Base-by-base conservation (phyloP, 768 basidiomycete genomes). In the Termitomyces sp. region DNA sequence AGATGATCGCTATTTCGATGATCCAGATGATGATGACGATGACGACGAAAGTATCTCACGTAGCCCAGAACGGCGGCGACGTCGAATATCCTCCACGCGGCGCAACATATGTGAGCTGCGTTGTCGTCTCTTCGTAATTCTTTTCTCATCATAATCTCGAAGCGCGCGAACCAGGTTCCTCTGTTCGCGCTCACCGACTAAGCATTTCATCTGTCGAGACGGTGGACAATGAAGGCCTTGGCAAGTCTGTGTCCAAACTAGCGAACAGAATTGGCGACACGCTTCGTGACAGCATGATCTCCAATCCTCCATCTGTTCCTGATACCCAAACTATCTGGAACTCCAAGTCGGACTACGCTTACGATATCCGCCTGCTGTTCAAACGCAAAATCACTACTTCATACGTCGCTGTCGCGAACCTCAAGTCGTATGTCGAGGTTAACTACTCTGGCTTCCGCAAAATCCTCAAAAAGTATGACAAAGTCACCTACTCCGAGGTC, bases 381-480 rank as follows among this genome's bases (percentile, higher is more conserved):
- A 98, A 98, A 74, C 84, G 94, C 43, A 78, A 87, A 60, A 91
- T 98, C 52, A 90, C 92, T 0, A 84, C 78, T 47, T 78, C 94
- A 11, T 97, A 90, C 68, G 83, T 94, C 44, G 78, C 84, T 6
- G 78, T 87, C 46, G 86, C 85, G 14, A 84, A 86, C 30, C 78
- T 98, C 55, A 82, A 80, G 68, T 89, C 92, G 6, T 99, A 93
- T 61, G 84, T 93, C 55, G 93, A 98, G 64, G 74, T 97, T 56
- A 98, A 98, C 69, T 81, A 91, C 67, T 89, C 92, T 0, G 96
- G 94, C 1, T 93, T 98, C 73, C 82, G 92, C 63, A 98, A 98
- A 77, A 94, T 96, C 38, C 68, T 95, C 66, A 98, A 98, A 73
- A 98, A 98, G 89, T 94, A 95, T 66, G 94, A 98, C 79, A 98